phyloP scores from a whole-genome alignment of 78 protist genomes.

The Polysphondylium violaceum region DNA sequence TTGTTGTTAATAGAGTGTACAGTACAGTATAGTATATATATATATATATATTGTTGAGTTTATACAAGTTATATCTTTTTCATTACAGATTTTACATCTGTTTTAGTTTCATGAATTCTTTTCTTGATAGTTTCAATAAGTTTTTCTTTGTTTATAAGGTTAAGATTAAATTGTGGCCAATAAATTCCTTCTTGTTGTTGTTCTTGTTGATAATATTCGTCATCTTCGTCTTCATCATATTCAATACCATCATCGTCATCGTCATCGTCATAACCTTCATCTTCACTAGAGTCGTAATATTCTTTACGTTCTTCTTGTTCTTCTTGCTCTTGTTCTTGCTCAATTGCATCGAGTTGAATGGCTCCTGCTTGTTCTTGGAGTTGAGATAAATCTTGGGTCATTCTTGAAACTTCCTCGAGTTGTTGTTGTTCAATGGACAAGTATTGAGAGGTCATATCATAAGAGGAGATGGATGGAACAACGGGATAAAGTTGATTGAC shows the following conservation, averaged over 20 bases:
- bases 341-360: neutral
- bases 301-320: neutral
- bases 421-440: neutral
- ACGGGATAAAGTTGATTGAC: no score
- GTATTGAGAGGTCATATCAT: no score
- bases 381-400: neutral
- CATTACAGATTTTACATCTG: no score
- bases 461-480: no score
- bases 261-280: conserved; percentile 13
- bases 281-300: neutral
- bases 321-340: neutral
- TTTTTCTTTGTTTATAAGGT: conserved; percentile 16
- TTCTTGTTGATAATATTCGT: neutral
- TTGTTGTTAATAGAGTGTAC: no score
- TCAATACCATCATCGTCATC: neutral
- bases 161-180: neutral
- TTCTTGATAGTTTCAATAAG: conserved; percentile 20
- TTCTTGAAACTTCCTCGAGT: neutral
- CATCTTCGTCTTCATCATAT: conserved; percentile 5
- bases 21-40: no score
- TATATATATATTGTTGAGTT: no score
- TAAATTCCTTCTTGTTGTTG: neutral
- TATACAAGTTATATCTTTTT: no score
- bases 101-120: conserved; percentile 9
- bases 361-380: neutral